phyloP scores from a whole-genome alignment of 31 red algal genomes.

The Asparagopsis taxiformis region DNA sequence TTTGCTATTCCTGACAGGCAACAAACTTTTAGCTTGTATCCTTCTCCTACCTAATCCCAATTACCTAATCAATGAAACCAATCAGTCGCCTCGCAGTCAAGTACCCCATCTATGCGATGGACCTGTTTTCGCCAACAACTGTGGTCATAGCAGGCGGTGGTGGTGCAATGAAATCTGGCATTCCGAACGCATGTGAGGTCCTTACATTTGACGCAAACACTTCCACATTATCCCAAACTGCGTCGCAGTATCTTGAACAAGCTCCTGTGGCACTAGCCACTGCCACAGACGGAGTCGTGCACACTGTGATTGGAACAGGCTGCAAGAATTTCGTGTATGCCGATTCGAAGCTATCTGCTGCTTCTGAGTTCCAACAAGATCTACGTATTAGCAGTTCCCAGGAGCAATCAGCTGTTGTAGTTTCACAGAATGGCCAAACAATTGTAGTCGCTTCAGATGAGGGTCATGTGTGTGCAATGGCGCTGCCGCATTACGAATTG shows the following conservation, averaged over 20 bases:
- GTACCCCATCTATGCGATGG: constrained; percentile 54
- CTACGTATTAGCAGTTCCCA: constrained; percentile 24
- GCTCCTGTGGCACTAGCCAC: constrained; percentile 44
- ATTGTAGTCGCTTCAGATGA: constrained; percentile 49
- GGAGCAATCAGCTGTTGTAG: constrained; percentile 47
- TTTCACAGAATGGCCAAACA: constrained; percentile 11
- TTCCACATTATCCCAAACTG: constrained; percentile 1
- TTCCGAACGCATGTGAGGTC: constrained; percentile 60
- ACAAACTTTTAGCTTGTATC: too few relatives aligned
- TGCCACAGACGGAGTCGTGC: constrained; percentile 17
- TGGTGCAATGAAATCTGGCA: constrained; percentile 53
- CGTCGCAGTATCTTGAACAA: constrained; percentile 22
- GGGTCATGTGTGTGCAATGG: constrained; percentile 32
- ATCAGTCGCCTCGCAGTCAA: constrained; percentile 20
- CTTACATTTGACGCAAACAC: constrained; percentile 26
- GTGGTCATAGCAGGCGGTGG: constrained; percentile 54
- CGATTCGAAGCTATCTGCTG: constrained; percentile 7
- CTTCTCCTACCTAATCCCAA: too few relatives aligned
- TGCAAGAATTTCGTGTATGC: constrained; percentile 23
- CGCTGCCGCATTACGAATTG: constrained; percentile 24
- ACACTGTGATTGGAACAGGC: constrained; percentile 39
- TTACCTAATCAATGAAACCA: constrained; percentile 70
- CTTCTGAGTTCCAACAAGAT: constrained; percentile 48
- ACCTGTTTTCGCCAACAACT: neutral
- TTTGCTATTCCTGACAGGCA: too few relatives aligned